A percentile compares a stretch with the other conserved stretches of the same genome.
phyloP scores from a whole-genome alignment of 805 yeast genomes.

The Hanseniaspora nectarophila region DNA sequence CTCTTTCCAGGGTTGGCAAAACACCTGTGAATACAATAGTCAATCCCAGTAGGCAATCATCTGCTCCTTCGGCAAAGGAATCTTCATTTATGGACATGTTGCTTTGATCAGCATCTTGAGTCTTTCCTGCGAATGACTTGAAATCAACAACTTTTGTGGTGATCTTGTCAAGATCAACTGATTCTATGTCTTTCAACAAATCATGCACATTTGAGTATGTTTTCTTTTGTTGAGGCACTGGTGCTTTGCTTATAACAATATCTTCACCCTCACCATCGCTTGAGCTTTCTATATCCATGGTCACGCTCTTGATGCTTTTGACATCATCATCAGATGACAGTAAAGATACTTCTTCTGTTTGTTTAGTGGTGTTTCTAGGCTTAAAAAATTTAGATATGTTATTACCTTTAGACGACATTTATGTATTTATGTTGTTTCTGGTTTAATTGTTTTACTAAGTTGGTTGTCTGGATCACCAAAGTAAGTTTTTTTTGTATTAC shows the following conservation, averaged over 20 bases:
- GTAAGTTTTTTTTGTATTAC: too few relatives aligned
- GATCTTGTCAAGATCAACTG: slow-evolving; percentile 49
- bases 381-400: slow-evolving; percentile 6
- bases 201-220: slow-evolving; percentile 38
- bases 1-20: slow-evolving; percentile 67
- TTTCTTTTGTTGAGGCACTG: slow-evolving; percentile 5
- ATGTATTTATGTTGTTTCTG: not conserved
- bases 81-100: slow-evolving; percentile 18
- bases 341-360: not conserved
- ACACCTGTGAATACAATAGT: slow-evolving; percentile 91
- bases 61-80: slow-evolving; percentile 68
- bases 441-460: too few relatives aligned
- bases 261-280: slow-evolving; percentile 15
- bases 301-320: not conserved
- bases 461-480: too few relatives aligned
- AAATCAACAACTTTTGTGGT: slow-evolving; percentile 42
- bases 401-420: not conserved
- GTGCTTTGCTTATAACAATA: not conserved
- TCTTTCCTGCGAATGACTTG: slow-evolving; percentile 41
- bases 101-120: slow-evolving; percentile 24
- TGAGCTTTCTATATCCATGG: slow-evolving; percentile 5
- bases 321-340: not conserved
- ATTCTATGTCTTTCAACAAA: slow-evolving; percentile 53
- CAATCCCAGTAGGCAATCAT: slow-evolving; percentile 76
- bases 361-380: not conserved